A percentile compares a stretch with the other conserved stretches of the same genome.
Conservation (phyloP, 73 alveolate species). For the Paramecium bursaria region DNA sequence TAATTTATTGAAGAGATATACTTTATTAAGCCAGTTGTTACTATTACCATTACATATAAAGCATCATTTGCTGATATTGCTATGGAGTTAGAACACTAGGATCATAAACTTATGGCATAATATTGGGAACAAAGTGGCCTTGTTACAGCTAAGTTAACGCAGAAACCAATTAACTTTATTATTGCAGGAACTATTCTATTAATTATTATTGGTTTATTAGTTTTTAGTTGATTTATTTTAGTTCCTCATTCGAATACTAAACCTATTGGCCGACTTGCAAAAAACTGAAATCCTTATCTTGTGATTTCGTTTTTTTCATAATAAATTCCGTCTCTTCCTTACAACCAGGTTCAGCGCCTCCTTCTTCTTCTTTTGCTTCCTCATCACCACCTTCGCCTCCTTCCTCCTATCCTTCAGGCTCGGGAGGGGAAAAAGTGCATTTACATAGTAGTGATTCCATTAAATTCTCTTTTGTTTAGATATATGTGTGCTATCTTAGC, state of each 20-base stretch:
- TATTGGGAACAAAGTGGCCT: too few species aligned
- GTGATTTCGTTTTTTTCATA: slow-evolving; percentile 38
- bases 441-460: slow-evolving; percentile 15
- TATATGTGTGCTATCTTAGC: neutral
- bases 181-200: slow-evolving; percentile 4
- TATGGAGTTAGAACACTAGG: too few species aligned
- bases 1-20: too few species aligned
- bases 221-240: neutral
- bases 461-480: neutral
- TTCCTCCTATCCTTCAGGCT: slow-evolving; percentile 20
- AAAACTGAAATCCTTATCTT: slow-evolving; percentile 52
- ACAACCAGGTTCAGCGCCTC: too few species aligned
- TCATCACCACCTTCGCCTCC: slow-evolving; percentile 57
- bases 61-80: too few species aligned
- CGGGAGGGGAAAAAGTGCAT: slow-evolving; percentile 55
- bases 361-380: neutral
- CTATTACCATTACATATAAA: too few species aligned
- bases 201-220: neutral
- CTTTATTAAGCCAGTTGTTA: too few species aligned
- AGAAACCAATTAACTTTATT: slow-evolving; percentile 14
- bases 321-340: slow-evolving; percentile 54
- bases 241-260: neutral
- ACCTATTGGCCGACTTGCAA: slow-evolving; percentile 4
- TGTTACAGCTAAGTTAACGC: neutral
- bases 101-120: too few species aligned